Base-by-base conservation (phyloP, 768 basidiomycete genomes). In the Naganishia onofrii region DNA sequence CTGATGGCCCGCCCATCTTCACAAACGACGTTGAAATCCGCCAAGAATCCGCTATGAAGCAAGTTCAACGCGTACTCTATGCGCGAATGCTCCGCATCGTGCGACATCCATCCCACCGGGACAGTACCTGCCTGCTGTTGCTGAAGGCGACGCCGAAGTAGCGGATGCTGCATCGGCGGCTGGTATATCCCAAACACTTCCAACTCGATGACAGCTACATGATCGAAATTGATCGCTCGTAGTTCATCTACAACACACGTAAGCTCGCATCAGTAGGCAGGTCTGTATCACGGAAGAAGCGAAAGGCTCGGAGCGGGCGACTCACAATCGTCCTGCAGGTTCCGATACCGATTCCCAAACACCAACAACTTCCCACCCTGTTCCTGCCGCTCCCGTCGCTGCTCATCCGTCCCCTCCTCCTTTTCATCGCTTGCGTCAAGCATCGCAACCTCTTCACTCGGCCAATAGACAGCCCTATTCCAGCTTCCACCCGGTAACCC, bases 101-200 rank as follows among this genome's bases (percentile, higher is more conserved):
- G 2, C 2, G 42, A 42, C 15, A 42, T 17, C 42, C 42, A 42
- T 15, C 42, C 42, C 13, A 10, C 42, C 42, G 42, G 42, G 2
- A 7, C 9, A 2, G 13, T 10, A 42, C 42, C 42, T 42, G 2
- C 42, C 2, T 42, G 42, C 5, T 42, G 34, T 21, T 58, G 31
- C 34, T 23, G 36, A n/a, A 21, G 3, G 19, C 13, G 44, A 23
- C n/a, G 65, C 23, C 13, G 44, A 23, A 31, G 65, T 26, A 44
- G 19, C 9, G 60, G 38, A 84, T 71, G 83, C 3, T 84, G 79
- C 28, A 56, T 10, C 0, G 93, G 93, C 0, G 93, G 90, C 74
- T 91, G 90, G 77, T 98, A 98, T 72, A 99, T 93, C 0, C 95
- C 95, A 76, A 93, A 95, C 0, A 94, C 90, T 81, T 97, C 94